Evolutionary conservation across 129 eudicot genomes (phyloP).

Genomic region (Saussurea involucrata): DNA sequence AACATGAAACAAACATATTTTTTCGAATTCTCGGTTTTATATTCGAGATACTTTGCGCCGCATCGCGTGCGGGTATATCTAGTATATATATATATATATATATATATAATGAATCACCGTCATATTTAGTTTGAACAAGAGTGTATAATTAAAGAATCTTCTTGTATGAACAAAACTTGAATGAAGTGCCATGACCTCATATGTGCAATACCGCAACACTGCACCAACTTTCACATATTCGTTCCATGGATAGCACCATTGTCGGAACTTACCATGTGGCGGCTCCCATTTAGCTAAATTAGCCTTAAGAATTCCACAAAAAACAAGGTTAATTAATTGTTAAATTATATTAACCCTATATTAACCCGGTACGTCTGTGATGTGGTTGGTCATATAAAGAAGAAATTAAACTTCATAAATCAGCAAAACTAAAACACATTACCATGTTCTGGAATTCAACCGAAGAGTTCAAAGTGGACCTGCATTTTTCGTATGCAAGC

Average conservation of each 20-base stretch:
- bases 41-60: no score
- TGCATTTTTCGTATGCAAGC: slow-evolving; percentile 49
- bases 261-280: slow-evolving; percentile 63
- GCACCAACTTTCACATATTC: slow-evolving; percentile 73
- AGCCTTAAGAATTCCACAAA: slow-evolving; percentile 39
- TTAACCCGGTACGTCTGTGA: background rate
- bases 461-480: slow-evolving; percentile 52
- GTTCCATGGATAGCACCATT: slow-evolving; percentile 65
- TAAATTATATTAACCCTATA: no score
- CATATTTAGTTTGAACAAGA: no score
- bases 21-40: no score
- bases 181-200: slow-evolving; percentile 81
- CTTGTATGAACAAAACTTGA: slow-evolving; percentile 79
- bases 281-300: slow-evolving; percentile 84
- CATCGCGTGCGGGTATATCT: no score
- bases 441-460: slow-evolving; percentile 55
- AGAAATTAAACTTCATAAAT: background rate
- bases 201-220: slow-evolving; percentile 63
- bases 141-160: no score
- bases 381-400: background rate
- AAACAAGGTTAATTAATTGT: background rate
- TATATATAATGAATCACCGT: no score
- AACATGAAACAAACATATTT: no score
- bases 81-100: no score
- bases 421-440: background rate